Evolutionary conservation across 169 alveolate genomes (phyloP), one percentile per base, ranked within the genome.

Genomic region (Eimeria mitis): DNA sequence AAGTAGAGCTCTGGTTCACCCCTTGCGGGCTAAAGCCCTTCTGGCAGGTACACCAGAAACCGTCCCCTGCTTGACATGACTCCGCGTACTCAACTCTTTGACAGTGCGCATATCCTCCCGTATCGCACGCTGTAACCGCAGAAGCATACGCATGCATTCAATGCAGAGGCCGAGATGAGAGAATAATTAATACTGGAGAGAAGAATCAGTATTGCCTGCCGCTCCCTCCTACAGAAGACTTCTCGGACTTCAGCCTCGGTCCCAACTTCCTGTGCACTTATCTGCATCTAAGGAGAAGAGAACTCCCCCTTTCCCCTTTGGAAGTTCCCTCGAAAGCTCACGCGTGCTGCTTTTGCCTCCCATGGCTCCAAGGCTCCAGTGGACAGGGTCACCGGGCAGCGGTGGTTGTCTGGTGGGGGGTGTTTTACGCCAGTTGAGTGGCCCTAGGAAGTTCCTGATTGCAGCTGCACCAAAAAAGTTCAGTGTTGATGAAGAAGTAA

Each of bases 291-390:
- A 8, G 56, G 16, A 2, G 49, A 13, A 37, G 13, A 52, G 47
- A 71, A 16, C 9, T 71, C 28, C 40, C 13, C 81, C 54, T 14
- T 1, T 71, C 31, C 37, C 19, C 13, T 34, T 40, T 42, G 19
- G 31, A 47, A 47, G 28, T n/a, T 44, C 40, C 56, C 28, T 49
- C 28, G 2, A 40, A 1, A 37, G 8, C 94, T 87, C 65, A 87
- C 94, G 94, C 11, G 94, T 87, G 94, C 94, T 87, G 94, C 65
- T 87, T 54, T 59, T 61, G 83, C 94, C 94, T 63, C 94, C 94
- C 94, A 87, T 87, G 61, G 94, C 56, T 52, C 75, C 88, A n/a
- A 78, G 44, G 40, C 63, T 11, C 88, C 68, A n/a, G 68, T 25
- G 68, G 61, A 47, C n/a, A 78, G 68, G 81, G 88, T 78, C 88